Percentiles rank a stretch among this genome's conserved stretches.
These are phyloP conservation scores for Paulownia fortunei DNA, from an alignment of 257 asterid species.

Conservation along the genomic window DNA sequence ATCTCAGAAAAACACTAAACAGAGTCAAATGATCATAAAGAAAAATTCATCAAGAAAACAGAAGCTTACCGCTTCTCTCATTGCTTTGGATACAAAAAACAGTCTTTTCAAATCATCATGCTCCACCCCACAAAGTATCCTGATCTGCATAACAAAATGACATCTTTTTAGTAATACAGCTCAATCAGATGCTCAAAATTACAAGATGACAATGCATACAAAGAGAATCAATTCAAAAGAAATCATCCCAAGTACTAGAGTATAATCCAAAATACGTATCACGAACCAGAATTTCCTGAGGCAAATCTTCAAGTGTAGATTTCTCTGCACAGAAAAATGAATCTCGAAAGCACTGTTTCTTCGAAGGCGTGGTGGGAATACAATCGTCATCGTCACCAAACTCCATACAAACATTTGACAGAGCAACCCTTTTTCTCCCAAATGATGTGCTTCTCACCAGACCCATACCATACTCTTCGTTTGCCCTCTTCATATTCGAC, in stretches of 20 bases:
- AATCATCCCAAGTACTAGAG: no score
- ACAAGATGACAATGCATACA: neutral
- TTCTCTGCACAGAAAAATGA: conserved; percentile 20
- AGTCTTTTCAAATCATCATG: conserved; percentile 83
- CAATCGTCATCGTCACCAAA: conserved; percentile 21
- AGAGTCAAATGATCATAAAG: neutral
- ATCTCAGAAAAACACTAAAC: no score
- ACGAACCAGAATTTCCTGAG: conserved; percentile 72
- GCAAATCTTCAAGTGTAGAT: conserved; percentile 60
- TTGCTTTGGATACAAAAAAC: conserved; percentile 56
- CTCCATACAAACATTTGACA: conserved; percentile 31
- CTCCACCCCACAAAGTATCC: conserved; percentile 74
- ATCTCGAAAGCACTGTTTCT: conserved; percentile 45
- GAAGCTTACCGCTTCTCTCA: conserved; percentile 66
- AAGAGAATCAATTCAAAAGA: neutral
- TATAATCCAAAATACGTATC: no score
- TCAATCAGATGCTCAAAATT: conserved; percentile 13
- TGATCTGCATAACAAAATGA: conserved; percentile 49
- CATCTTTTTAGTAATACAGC: neutral
- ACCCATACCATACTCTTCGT: conserved; percentile 38
- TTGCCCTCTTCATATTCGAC: neutral
- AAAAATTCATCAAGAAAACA: neutral
- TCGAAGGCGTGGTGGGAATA: conserved; percentile 24
- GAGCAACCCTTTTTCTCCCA: conserved; percentile 60
- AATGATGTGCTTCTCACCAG: conserved; percentile 59